These are phyloP conservation scores for Acacia confusa DNA, from an alignment of 306 rosid species.

Conservation along the genomic window DNA sequence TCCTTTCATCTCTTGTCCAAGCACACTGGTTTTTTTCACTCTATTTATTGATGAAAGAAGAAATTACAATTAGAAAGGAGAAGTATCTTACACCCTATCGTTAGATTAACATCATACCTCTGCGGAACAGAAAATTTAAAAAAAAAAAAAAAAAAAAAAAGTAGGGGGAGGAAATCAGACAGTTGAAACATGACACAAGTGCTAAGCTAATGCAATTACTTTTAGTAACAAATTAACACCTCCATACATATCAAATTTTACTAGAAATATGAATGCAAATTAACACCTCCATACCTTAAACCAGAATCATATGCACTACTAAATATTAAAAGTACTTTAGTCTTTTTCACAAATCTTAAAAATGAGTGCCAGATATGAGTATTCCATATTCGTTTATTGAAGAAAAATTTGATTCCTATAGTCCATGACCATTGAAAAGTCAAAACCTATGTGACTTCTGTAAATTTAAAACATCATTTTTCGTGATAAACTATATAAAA, in stretches of 20 bases:
- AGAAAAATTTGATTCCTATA: not conserved
- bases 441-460: not conserved
- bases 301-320: not conserved
- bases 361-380: too few species aligned
- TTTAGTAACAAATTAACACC: not conserved
- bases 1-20: not conserved
- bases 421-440: not conserved
- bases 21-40: not conserved
- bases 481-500: not conserved
- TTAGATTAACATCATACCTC: not conserved
- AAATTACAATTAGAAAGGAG: not conserved
- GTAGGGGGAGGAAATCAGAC: not conserved
- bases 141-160: not conserved
- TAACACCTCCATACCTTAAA: too few species aligned
- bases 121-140: not conserved
- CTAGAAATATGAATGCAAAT: not conserved
- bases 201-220: not conserved
- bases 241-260: conserved; percentile 1
- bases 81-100: not conserved
- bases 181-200: not conserved
- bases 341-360: not conserved
- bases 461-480: not conserved
- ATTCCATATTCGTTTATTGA: not conserved
- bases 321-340: not conserved
- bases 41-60: not conserved